Evolutionary conservation across 148 eudicot genomes (phyloP), one percentile per base, ranked within the genome.

Genomic region (Polygonum aviculare): DNA sequence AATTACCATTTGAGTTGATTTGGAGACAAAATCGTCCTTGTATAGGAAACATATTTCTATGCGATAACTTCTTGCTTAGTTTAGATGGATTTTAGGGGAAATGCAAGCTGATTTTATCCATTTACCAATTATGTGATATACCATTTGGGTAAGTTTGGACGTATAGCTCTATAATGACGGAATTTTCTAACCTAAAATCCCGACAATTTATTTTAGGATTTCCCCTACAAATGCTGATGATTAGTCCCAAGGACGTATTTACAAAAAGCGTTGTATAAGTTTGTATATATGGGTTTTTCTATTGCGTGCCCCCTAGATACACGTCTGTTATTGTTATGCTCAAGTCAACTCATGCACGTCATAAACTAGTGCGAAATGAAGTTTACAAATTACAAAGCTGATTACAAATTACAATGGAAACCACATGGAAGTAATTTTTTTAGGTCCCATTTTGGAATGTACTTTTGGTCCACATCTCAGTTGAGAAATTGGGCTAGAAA

Each of bases 11-110:
- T 36, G 9, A n/a, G 45, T 33, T 16, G 36, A 5, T 44, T 67
- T 67, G 45, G 36, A 35, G 19, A 15, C 70, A 67, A 44, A 36
- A 67, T 36, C 72, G 6, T 63, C 40, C 40, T 63, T 33, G 0
- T 12, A 33, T 63, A 31, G 39, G 45, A 67, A 67, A 38, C 1
- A 14, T 36, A 67, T 67, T 26, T 26, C 40, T 35, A 36, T 67
- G 38, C 0, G 19, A 67, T 67, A 62, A 67, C 21, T 67, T 67
- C n/a, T 67, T 67, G n/a, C 72, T 67, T 67, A 67, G 72, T 67
- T 67, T 67, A 38, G 72, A 67, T 67, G 19, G 44, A 67, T 67
- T 67, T 4, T 36, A 19, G 45, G 19, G 15, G 36, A 35, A 36
- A 67, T 36, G 35, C 72, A 35, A 65, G 35, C 35, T 35, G 8